Percentiles rank a stretch among this genome's conserved stretches.
Evolutionary conservation across 768 basidiomycete species (phyloP).

Genomic region (Butyriboletus loyo): DNA sequence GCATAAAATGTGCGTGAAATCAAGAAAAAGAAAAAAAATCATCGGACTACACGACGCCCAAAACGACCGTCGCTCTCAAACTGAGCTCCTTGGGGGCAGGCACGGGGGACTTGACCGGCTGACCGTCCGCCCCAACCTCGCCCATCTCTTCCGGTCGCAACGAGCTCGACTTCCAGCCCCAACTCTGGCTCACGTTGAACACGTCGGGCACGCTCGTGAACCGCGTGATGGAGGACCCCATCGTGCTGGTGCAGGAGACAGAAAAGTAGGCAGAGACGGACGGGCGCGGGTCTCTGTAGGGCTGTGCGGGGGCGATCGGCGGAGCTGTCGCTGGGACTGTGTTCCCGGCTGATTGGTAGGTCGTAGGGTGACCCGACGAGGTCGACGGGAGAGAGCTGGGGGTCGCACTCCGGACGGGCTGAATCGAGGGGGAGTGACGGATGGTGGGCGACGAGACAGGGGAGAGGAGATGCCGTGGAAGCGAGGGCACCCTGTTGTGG

Average conservation of each 20-base stretch:
- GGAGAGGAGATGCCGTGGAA: conserved; percentile 31
- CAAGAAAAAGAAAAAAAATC: not conserved
- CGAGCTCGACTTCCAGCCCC: conserved; percentile 85
- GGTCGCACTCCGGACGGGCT: conserved; percentile 46
- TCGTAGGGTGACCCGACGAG: conserved; percentile 14
- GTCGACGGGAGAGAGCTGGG: conserved; percentile 32
- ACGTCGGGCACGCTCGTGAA: conserved; percentile 86
- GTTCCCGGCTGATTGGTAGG: conserved; percentile 22
- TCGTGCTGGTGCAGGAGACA: conserved; percentile 76
- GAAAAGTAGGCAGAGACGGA: conserved; percentile 78
- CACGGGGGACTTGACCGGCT: conserved; percentile 29
- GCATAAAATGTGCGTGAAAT: not conserved
- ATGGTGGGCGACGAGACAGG: conserved; percentile 24
- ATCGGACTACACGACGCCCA: conserved; percentile 61
- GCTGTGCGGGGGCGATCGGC: conserved; percentile 53
- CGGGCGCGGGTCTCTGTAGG: conserved; percentile 73
- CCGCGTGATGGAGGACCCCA: conserved; percentile 76
- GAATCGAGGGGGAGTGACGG: conserved; percentile 47
- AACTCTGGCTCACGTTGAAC: conserved; percentile 83
- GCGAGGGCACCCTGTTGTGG: conserved; percentile 30
- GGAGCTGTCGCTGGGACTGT: conserved; percentile 42
- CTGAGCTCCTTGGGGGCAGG: conserved; percentile 49
- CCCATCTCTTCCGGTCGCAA: conserved; percentile 49
- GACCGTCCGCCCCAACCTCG: conserved; percentile 35
- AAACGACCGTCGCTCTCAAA: conserved; percentile 72